Percentiles rank a stretch among this genome's conserved stretches.
phyloP scores from a whole-genome alignment of 371 early-diverging fungal species.

The Apophysomyces trapeziformis region DNA sequence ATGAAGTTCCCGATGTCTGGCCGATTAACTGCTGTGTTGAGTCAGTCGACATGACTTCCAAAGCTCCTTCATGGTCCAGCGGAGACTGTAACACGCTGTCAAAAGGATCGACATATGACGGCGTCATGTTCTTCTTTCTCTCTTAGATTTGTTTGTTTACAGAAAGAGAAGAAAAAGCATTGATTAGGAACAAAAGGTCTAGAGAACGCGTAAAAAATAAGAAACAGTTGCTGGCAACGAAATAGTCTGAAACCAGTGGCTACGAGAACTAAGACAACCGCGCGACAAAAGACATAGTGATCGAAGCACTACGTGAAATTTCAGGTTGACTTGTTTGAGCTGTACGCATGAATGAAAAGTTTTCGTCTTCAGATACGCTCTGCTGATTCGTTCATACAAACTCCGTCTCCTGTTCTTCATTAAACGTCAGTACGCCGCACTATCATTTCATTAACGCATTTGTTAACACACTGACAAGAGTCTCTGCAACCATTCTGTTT shows the following conservation, averaged over 20 bases:
- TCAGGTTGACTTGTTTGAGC: too few species aligned
- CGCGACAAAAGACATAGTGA: too few species aligned
- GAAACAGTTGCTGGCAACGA: slow-evolving; percentile 1
- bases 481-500: too few species aligned
- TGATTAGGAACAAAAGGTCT: background rate
- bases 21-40: background rate
- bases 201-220: slow-evolving; percentile 6
- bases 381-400: too few species aligned
- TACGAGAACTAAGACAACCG: slow-evolving; percentile 1
- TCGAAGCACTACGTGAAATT: too few species aligned
- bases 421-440: too few species aligned
- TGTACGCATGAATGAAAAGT: too few species aligned
- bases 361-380: too few species aligned
- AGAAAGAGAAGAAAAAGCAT: background rate
- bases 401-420: too few species aligned
- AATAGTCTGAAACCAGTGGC: background rate
- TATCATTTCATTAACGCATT: too few species aligned
- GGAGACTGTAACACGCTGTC: slow-evolving; percentile 8
- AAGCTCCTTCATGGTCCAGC: slow-evolving; percentile 5
- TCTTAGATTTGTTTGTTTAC: slow-evolving; percentile 2
- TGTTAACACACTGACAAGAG: too few species aligned
- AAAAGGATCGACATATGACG: slow-evolving; percentile 11
- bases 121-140: slow-evolving; percentile 7
- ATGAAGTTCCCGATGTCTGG: background rate
- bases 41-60: background rate